Percentiles rank a stretch among this genome's conserved stretches.
Conservation (phyloP, 1,139 yeast genomes). For the Candida sp. region DNA sequence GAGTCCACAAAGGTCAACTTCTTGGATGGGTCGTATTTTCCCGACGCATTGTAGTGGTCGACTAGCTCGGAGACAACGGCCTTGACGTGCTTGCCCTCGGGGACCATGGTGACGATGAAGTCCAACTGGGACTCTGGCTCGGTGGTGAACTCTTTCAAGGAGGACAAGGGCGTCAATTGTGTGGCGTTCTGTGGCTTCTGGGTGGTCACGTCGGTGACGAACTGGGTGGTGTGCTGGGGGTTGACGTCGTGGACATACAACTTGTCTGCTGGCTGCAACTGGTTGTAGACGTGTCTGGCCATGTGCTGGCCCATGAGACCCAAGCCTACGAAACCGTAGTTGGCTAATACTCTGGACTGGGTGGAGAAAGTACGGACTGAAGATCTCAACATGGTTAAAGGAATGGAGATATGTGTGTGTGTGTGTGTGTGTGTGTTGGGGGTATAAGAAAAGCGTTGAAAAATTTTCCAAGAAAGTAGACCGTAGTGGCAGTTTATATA, state of each 20-base stretch:
- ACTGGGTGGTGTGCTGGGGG: slow-evolving; percentile 30
- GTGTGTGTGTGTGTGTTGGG: no score
- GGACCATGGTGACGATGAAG: slow-evolving; percentile 59
- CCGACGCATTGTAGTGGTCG: slow-evolving; percentile 24
- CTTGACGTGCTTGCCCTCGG: slow-evolving; percentile 60
- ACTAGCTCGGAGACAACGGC: slow-evolving; percentile 47
- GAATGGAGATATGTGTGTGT: neutral
- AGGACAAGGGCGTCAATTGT: slow-evolving; percentile 24
- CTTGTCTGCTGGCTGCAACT: slow-evolving; percentile 42
- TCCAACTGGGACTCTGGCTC: slow-evolving; percentile 45
- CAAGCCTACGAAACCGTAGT: slow-evolving; percentile 59
- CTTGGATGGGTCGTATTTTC: slow-evolving; percentile 13
- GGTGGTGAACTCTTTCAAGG: slow-evolving; percentile 33
- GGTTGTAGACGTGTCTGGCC: slow-evolving; percentile 56
- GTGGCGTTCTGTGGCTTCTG: slow-evolving; percentile 26
- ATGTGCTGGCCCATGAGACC: slow-evolving; percentile 67
- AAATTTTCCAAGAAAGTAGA: neutral
- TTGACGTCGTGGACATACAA: slow-evolving; percentile 51
- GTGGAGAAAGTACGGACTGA: slow-evolving; percentile 25
- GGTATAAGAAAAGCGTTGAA: neutral
- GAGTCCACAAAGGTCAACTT: slow-evolving; percentile 47
- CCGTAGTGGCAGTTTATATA: neutral
- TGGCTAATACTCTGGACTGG: slow-evolving; percentile 21
- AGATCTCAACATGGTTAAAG: slow-evolving; percentile 7
- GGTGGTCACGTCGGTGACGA: slow-evolving; percentile 28